Conservation (phyloP, 139 green algal genomes). For the Coelastrella sp. region DNA sequence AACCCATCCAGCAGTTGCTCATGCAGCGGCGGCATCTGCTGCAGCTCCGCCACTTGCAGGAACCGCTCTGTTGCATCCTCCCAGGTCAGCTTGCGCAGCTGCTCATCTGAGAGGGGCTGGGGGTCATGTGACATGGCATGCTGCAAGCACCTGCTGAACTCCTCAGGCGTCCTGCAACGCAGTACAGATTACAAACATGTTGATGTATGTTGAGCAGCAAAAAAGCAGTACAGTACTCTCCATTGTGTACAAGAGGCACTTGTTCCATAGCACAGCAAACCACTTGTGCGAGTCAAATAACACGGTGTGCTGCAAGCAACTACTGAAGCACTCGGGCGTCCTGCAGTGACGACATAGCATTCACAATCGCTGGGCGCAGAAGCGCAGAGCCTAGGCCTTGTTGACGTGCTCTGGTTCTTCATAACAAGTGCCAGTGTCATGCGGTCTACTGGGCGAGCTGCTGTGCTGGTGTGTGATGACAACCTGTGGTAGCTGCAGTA, state of each 20-base stretch:
- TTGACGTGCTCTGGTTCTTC: no score
- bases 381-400: no score
- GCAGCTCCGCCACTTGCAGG: constrained; percentile 86
- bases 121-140: constrained; percentile 81
- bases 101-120: constrained; percentile 78
- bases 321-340: no score
- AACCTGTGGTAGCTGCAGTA: no score
- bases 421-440: no score
- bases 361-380: no score
- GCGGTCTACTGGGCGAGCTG: no score
- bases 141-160: constrained; percentile 89
- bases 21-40: constrained; percentile 43
- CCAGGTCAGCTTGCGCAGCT: constrained; percentile 92
- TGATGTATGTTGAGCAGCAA: constrained; percentile 13
- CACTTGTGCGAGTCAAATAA: neutral
- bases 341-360: no score
- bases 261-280: neutral
- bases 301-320: no score
- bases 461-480: no score
- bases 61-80: constrained; percentile 97
- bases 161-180: constrained; percentile 69
- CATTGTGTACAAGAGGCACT: neutral
- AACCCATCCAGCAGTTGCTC: constrained; percentile 80
- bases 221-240: neutral
- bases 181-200: no score